Base-by-base conservation (phyloP, 2,329 filamentous ascomycete genomes). In the Phialophora macrospora region DNA sequence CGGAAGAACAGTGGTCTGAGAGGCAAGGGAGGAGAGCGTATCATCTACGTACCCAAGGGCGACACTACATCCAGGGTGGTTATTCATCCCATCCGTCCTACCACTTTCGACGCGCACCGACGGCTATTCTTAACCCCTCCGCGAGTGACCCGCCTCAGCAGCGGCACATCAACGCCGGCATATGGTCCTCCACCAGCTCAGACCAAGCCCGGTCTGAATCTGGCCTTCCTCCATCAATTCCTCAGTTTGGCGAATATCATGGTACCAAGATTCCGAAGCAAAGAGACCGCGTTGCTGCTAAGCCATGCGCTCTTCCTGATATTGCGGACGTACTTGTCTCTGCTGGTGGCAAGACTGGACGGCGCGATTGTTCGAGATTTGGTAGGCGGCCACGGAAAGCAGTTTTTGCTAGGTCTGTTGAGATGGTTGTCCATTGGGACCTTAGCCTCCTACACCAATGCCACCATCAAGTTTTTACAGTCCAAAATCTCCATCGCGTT, bases 401-500 rank as follows among this genome's bases (percentile, higher is more conserved):
- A 87, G 0, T 99, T 99, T 76, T 81, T 95, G 8, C 91, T 89
- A 87, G 95, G 95, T 5, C 90, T 99, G 55, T 77, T 89, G 56
- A 97, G 98, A 83, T 99, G 95, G 95, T 93, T 93, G 70, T 93
- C 94, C 2, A 89, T 99, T 41, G 95, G 95, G 49, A 92, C 91
- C 2, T 88, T 98, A 69, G 94, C 93, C 8, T 96, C 94, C 0
- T 99, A 99, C 75, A 97, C 94, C 58, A 99, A 99, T 77, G 93
- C 94, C 62, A 97, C 96, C 90, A 99, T 99, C 83, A 98, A 98
- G 78, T 99, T 91, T 79, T 85, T 99, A 68, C 94, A 99, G 79
- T 94, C 92, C 58, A 99, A 99, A 81, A 93, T 99, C 61, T 97
- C 94, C 6, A 99, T 99, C 71, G 94, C 96, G 38, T 99, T 99